Evolutionary conservation across 164 flowering plant species (phyloP).

Genomic region (Cinnamomum micranthum): DNA sequence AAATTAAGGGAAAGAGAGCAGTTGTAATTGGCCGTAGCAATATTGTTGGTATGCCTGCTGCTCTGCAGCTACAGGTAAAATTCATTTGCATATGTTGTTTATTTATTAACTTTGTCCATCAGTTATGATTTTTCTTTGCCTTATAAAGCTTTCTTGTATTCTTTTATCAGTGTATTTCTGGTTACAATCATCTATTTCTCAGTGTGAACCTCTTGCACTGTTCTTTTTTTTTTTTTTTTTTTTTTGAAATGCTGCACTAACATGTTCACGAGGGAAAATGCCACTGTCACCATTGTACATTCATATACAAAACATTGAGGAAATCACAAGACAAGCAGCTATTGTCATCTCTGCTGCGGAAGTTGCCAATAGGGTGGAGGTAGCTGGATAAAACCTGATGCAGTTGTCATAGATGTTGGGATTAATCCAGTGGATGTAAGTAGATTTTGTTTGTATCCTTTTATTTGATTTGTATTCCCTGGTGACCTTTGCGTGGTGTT

Average conservation of each 20-base stretch:
- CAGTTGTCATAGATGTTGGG: constrained; percentile 95
- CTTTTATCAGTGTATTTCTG: no score
- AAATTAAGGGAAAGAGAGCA: constrained; percentile 85
- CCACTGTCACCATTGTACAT: constrained; percentile 79
- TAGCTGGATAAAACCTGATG: constrained; percentile 95
- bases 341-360: constrained; percentile 86
- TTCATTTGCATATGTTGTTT: not conserved
- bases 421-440: constrained; percentile 86
- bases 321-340: constrained; percentile 76
- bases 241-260: not conserved
- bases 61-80: constrained; percentile 71
- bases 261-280: constrained; percentile 74
- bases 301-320: constrained; percentile 87
- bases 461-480: no score
- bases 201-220: no score
- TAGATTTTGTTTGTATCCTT: not conserved
- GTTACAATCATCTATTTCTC: no score
- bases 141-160: no score
- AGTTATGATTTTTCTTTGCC: no score
- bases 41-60: constrained; percentile 95
- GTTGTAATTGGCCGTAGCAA: constrained; percentile 98
- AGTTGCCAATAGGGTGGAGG: constrained; percentile 81
- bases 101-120: no score
- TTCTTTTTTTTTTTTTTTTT: no score
- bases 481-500: no score